phyloP scores from a whole-genome alignment of 306 rosid genomes.

The Gastrolobium bilobum region DNA sequence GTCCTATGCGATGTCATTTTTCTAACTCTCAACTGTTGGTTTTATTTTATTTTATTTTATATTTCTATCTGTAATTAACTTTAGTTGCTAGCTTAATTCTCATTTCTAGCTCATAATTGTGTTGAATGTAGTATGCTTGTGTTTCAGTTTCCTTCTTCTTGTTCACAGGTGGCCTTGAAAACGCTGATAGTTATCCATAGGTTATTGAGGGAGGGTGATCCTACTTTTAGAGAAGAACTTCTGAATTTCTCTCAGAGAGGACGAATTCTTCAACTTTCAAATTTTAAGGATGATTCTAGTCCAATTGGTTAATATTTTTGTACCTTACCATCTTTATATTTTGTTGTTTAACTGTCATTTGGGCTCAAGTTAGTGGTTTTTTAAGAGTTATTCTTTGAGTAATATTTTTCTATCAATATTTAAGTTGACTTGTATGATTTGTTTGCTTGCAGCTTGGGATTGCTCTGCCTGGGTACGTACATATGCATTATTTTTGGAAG shows the following conservation, averaged over 20 bases:
- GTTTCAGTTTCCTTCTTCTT: slow-evolving; percentile 29
- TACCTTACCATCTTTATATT: slow-evolving; percentile 42
- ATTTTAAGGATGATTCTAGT: slow-evolving; percentile 98
- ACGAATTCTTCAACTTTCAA: slow-evolving; percentile 90
- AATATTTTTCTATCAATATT: background rate
- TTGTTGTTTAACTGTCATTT: slow-evolving; percentile 15
- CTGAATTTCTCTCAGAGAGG: slow-evolving; percentile 88
- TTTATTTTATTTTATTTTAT: too few relatives aligned
- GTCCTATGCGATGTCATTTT: background rate
- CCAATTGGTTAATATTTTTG: slow-evolving; percentile 77
- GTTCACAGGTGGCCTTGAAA: slow-evolving; percentile 91
- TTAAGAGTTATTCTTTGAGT: slow-evolving; percentile 26
- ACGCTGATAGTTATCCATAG: slow-evolving; percentile 91
- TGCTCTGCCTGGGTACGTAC: slow-evolving; percentile 99
- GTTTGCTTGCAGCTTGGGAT: slow-evolving; percentile 85
- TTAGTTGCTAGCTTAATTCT: background rate
- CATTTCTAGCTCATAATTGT: slow-evolving; percentile 13
- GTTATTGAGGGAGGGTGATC: slow-evolving; percentile 97
- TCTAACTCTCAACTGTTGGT: background rate
- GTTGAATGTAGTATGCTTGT: slow-evolving; percentile 7
- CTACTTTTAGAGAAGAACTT: slow-evolving; percentile 95
- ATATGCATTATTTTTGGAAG: slow-evolving; percentile 97
- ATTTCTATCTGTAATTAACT: background rate
- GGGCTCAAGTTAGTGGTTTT: slow-evolving; percentile 42
- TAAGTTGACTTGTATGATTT: slow-evolving; percentile 9